Conservation (phyloP, 495 filamentous ascomycete genomes). For the Trichocladium uniseriatum region DNA sequence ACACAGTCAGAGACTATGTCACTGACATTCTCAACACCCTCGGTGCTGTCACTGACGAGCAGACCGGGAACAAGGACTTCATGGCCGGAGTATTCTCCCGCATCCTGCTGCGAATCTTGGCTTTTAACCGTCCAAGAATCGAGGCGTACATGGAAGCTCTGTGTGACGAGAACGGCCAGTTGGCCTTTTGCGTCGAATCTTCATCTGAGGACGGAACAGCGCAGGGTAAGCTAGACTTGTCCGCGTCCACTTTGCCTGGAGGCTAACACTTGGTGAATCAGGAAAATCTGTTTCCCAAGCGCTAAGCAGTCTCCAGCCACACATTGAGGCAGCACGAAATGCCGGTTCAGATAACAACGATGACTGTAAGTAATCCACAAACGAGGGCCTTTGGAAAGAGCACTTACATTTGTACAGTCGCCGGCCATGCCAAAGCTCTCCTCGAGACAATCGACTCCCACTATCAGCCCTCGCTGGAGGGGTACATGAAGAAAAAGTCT, state of each 20-base stretch:
- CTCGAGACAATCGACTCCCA: background rate
- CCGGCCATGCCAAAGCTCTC: background rate
- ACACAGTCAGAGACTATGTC: background rate
- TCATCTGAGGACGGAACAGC: background rate
- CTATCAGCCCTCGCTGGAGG: background rate
- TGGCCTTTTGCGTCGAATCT: slow-evolving; percentile 10
- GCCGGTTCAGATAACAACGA: background rate
- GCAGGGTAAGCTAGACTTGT: slow-evolving; percentile 5
- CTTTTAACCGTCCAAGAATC: slow-evolving; percentile 12
- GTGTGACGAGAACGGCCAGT: background rate
- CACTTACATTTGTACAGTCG: too few species aligned
- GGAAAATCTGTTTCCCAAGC: background rate
- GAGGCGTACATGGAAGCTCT: background rate
- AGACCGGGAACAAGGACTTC: background rate
- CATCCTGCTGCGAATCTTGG: slow-evolving; percentile 5
- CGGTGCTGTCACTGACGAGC: background rate
- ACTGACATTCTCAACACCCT: slow-evolving; percentile 3
- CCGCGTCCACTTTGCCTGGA: too few species aligned
- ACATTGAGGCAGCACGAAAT: background rate
- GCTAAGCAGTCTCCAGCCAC: background rate
- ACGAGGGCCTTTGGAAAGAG: too few species aligned
- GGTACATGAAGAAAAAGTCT: slow-evolving; percentile 4
- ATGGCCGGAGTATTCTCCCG: background rate
- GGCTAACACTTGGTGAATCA: background rate
- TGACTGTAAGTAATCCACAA: slow-evolving; percentile 13